Evolutionary conservation across 768 basidiomycete genomes (phyloP).

Genomic region (Tricholomella constricta): DNA sequence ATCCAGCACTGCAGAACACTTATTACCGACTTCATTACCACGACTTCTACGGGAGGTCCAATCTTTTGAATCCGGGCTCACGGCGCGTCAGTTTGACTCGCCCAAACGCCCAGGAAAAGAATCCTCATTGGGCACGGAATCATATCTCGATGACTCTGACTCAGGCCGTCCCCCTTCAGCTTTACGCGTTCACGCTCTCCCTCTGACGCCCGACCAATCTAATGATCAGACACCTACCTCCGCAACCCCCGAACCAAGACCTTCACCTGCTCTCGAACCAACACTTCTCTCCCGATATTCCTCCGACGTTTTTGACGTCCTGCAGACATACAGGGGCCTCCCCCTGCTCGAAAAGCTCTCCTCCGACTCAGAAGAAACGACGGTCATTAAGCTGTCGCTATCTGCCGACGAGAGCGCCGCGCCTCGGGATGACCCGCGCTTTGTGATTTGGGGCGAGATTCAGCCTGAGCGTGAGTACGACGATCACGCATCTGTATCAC

Average conservation of each 20-base stretch:
- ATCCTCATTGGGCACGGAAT: constrained; percentile 16
- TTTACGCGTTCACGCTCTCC: constrained; percentile 19
- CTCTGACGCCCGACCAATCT: constrained; percentile 8
- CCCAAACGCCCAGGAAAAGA: constrained; percentile 12
- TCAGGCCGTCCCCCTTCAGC: constrained; percentile 29
- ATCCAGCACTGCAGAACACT: constrained; percentile 37
- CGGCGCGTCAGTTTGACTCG: constrained; percentile 58
- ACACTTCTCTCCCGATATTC: constrained; percentile 64
- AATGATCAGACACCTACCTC: constrained; percentile 16
- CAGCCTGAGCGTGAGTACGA: constrained; percentile 34
- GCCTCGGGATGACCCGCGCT: constrained; percentile 86
- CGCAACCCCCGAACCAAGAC: constrained; percentile 6
- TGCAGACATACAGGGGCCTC: constrained; percentile 78
- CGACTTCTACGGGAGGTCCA: constrained; percentile 80
- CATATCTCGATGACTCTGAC: constrained; percentile 16
- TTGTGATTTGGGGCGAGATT: constrained; percentile 86
- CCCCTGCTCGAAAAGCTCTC: constrained; percentile 71
- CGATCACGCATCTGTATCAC: constrained; percentile 30
- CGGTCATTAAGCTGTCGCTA: constrained; percentile 73
- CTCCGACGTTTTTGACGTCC: constrained; percentile 75
- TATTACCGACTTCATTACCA: constrained; percentile 38
- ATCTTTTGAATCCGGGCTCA: constrained; percentile 82
- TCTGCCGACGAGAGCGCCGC: constrained; percentile 66
- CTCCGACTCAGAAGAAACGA: constrained; percentile 55
- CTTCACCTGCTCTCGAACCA: constrained; percentile 44